Base-by-base conservation (phyloP, 305 asterid genomes). In the Fraxinus xanthoxyloides region DNA sequence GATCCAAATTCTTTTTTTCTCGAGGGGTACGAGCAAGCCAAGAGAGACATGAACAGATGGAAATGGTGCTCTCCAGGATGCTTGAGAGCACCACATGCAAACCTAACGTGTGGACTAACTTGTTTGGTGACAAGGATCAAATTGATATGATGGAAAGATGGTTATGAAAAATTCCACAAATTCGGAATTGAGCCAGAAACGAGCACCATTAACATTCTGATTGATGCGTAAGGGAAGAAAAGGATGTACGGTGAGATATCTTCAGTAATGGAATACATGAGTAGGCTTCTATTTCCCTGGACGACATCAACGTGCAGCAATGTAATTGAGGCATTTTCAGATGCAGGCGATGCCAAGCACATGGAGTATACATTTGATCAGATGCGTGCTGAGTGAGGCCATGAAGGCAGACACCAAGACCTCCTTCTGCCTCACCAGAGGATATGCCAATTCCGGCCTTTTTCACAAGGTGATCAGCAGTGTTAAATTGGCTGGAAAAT, bases 221-320 rank as follows among this genome's bases (percentile, higher is more conserved):
- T 94, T 23, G 97, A 97, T 69, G 98, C 97, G 61, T 94, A 92
- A 80, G 98, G 98, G 77, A 96, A 91, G 92, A 91, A 86, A 79
- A 87, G 85, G 85, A 93, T 94, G 97, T 96, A 93, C 32, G 97
- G 92, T 76, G 93, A 94, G 85, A 96, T 96, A 98, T 93, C 98
- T 2, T 85, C 97, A 5, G 98, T 94, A 43, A 93, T 96, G 98
- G 99, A 94, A 69, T 95, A 93, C 89, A 96, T 94, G 98, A 93
- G 98, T 5, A 92, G 86, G 87, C 97, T 93, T 70, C 86, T 94
- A 9, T 94, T 88, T 85, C 95, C 93, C 0, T 96, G 99, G 99
- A 94, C 98, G 4, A 90, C 95, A 77, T 91, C 98, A 2, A 94
- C 99, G 0, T 94, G 93, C 84, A 96, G 92, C 86, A 96, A 93